These are phyloP conservation scores for Backusella westeae DNA, from an alignment of 192 early-diverging fungal genomes.

Conservation along the genomic window DNA sequence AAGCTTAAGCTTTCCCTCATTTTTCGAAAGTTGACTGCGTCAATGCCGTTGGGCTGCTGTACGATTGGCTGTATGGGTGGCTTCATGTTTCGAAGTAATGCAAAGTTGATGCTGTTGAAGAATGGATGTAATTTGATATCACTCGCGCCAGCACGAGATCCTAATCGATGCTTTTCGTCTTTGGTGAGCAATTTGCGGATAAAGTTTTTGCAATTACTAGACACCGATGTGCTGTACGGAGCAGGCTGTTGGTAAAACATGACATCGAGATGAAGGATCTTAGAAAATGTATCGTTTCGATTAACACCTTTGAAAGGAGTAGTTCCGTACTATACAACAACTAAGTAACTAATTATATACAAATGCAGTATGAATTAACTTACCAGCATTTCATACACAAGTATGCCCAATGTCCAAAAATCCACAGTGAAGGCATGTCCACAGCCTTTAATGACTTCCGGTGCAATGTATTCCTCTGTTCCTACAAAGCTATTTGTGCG, in stretches of 20 bases:
- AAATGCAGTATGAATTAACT: background rate
- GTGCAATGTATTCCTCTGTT: slow-evolving; percentile 99
- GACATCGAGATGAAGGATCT: slow-evolving; percentile 81
- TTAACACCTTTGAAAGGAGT: slow-evolving; percentile 96
- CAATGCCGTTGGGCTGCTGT: slow-evolving; percentile 52
- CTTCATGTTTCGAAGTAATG: slow-evolving; percentile 76
- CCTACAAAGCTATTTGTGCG: slow-evolving; percentile 99
- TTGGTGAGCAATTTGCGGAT: slow-evolving; percentile 86
- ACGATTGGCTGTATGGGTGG: slow-evolving; percentile 80
- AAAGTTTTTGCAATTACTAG: slow-evolving; percentile 62
- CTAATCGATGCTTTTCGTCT: slow-evolving; percentile 86
- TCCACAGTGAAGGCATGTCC: slow-evolving; percentile 95
- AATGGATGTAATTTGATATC: slow-evolving; percentile 92
- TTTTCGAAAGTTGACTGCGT: slow-evolving; percentile 67
- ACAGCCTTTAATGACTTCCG: slow-evolving; percentile 94
- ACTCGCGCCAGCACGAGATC: slow-evolving; percentile 83
- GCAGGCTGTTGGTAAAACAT: slow-evolving; percentile 60
- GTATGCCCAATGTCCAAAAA: slow-evolving; percentile 98
- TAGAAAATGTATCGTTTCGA: slow-evolving; percentile 86
- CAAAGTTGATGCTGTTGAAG: slow-evolving; percentile 93
- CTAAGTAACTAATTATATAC: background rate
- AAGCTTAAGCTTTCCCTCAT: slow-evolving; percentile 62
- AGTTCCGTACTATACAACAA: slow-evolving; percentile 59
- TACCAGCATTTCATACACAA: slow-evolving; percentile 97
- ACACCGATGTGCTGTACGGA: background rate